Evolutionary conservation across 768 basidiomycete species (phyloP).

Genomic region (Sarcodon sp.): DNA sequence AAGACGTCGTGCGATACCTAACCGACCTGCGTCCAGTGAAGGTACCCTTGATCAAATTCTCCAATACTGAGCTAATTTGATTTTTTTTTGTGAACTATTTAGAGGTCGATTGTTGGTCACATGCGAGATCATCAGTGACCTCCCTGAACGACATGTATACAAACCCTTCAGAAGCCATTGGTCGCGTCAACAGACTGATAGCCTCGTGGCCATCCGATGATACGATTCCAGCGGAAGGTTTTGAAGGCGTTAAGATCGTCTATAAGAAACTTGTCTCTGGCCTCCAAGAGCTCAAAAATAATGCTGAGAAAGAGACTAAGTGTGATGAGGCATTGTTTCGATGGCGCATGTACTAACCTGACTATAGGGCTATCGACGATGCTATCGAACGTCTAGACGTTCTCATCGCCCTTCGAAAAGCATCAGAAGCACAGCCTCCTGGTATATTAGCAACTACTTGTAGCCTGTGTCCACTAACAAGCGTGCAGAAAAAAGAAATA

Average conservation of each 20-base stretch:
- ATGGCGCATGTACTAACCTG: neutral
- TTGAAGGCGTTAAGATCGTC: conserved; percentile 46
- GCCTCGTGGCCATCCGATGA: conserved; percentile 65
- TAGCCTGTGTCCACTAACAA: neutral
- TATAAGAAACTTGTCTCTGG: conserved; percentile 51
- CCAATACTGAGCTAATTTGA: neutral
- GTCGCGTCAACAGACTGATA: conserved; percentile 63
- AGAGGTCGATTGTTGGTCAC: conserved; percentile 75
- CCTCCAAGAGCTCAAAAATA: conserved; percentile 45
- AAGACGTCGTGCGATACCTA: conserved; percentile 44
- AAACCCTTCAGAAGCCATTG: conserved; percentile 44
- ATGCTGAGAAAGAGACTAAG: conserved; percentile 54
- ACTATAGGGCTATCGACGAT: conserved; percentile 51
- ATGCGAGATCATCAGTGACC: conserved; percentile 46
- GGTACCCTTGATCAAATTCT: conserved; percentile 28
- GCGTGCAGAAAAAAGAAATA: conserved; percentile 55
- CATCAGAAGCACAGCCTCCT: conserved; percentile 44
- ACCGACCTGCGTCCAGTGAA: conserved; percentile 65
- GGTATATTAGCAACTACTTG: conserved; percentile 25
- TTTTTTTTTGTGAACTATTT: conserved; percentile 5
- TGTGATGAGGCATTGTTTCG: conserved; percentile 19
- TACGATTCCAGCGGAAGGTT: conserved; percentile 49
- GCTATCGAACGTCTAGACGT: conserved; percentile 58
- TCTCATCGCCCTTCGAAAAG: conserved; percentile 61
- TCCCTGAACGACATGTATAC: conserved; percentile 41